Conservation (phyloP, 2,329 filamentous ascomycete genomes). For the Diplodia intermedia region DNA sequence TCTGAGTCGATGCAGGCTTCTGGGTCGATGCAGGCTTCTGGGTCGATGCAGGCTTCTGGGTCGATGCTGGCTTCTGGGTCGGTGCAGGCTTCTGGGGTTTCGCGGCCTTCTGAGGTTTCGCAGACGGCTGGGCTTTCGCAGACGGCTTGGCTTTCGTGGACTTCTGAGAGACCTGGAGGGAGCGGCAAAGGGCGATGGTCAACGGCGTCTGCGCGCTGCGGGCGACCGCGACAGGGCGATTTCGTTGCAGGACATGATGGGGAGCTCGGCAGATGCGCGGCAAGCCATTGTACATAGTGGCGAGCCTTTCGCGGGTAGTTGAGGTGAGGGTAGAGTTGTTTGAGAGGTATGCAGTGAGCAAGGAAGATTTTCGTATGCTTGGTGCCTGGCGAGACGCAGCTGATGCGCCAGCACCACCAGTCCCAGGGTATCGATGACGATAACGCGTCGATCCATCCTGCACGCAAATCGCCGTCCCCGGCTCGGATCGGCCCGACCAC, state of each 20-base stretch:
- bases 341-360: neutral
- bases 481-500: conserved; percentile 13
- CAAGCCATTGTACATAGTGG: conserved; percentile 51
- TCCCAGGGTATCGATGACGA: conserved; percentile 14
- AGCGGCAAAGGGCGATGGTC: conserved; percentile 38
- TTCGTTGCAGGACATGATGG: conserved; percentile 34
- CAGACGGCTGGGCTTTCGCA: too few relatives aligned
- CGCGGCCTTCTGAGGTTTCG: too few relatives aligned
- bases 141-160: conserved; percentile 42
- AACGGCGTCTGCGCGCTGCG: conserved; percentile 35
- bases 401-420: neutral
- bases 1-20: too few relatives aligned
- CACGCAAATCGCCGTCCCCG: conserved; percentile 9
- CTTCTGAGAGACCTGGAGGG: conserved; percentile 43
- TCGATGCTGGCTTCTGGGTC: too few relatives aligned
- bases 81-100: too few relatives aligned
- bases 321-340: neutral
- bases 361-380: conserved; percentile 3
- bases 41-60: too few relatives aligned
- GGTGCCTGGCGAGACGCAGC: conserved; percentile 1
- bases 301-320: conserved; percentile 28
- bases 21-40: too few relatives aligned
- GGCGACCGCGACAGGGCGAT: conserved; percentile 34
- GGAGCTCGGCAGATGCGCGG: conserved; percentile 44
- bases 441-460: conserved; percentile 7